Evolutionary conservation across 2,329 filamentous ascomycete genomes (phyloP).

Genomic region (Bipolaris cookei): DNA sequence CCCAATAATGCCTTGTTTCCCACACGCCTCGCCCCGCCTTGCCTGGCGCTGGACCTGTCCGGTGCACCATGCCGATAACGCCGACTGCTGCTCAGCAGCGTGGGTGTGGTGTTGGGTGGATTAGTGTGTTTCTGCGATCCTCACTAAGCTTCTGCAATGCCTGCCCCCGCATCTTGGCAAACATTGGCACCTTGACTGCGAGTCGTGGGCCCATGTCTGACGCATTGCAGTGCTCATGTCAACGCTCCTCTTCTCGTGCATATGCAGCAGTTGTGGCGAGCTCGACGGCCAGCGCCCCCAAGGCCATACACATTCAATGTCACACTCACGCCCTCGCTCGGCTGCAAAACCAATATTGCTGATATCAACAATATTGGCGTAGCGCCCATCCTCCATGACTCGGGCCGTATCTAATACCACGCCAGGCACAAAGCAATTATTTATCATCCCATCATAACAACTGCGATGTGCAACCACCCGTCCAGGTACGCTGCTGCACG

Average conservation of each 20-base stretch:
- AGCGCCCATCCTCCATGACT: slow-evolving; percentile 16
- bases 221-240: neutral
- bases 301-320: neutral
- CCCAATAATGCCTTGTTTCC: slow-evolving; percentile 26
- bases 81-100: slow-evolving; percentile 13
- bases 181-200: neutral
- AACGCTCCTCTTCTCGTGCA: neutral
- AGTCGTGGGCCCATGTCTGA: neutral
- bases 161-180: slow-evolving; percentile 20
- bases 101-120: slow-evolving; percentile 20
- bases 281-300: neutral
- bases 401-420: neutral
- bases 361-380: slow-evolving; percentile 4
- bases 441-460: slow-evolving; percentile 70
- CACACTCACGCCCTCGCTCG: neutral
- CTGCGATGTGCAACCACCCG: slow-evolving; percentile 85
- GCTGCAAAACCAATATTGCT: slow-evolving; percentile 7
- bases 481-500: slow-evolving; percentile 85
- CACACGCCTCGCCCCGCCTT: slow-evolving; percentile 1
- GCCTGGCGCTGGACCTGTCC: slow-evolving; percentile 5
- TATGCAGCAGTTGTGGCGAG: neutral
- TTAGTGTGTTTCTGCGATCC: slow-evolving; percentile 17
- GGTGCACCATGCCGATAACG: slow-evolving; percentile 19
- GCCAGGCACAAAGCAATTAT: slow-evolving; percentile 7
- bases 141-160: slow-evolving; percentile 27